Evolutionary conservation across 2,329 filamentous ascomycete species (phyloP).

Genomic region (Aquanectria penicillioides): DNA sequence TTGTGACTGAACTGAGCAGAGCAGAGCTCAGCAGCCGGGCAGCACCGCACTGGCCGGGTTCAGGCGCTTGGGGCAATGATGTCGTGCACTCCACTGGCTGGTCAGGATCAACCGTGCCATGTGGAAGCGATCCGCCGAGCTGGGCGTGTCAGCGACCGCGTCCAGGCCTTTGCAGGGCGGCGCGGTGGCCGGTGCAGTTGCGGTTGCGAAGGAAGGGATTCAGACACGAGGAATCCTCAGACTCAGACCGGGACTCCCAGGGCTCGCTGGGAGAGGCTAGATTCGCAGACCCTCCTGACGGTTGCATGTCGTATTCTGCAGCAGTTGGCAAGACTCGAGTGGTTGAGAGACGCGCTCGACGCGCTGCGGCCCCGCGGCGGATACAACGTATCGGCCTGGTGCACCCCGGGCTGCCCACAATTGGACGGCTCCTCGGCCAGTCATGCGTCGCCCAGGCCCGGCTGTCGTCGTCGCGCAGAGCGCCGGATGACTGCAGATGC

Average conservation of each 20-base stretch:
- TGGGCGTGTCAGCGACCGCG: conserved; percentile 31
- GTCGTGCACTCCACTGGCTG: conserved; percentile 29
- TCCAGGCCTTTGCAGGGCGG: conserved; percentile 13
- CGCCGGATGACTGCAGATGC: conserved; percentile 22
- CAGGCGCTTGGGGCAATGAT: conserved; percentile 38
- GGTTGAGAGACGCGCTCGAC: conserved; percentile 38
- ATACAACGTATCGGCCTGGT: conserved; percentile 26
- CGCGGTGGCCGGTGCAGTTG: conserved; percentile 1
- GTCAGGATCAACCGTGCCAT: conserved; percentile 28
- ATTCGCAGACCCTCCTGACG: conserved; percentile 24
- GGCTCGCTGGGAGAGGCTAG: conserved; percentile 4
- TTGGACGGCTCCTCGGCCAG: conserved; percentile 31
- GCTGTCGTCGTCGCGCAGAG: conserved; percentile 21
- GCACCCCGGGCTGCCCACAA: conserved; percentile 25
- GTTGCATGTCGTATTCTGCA: conserved; percentile 35
- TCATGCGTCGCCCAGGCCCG: conserved; percentile 29
- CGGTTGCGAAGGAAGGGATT: conserved; percentile 21
- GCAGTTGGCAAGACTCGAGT: conserved; percentile 28
- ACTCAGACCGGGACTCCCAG: background rate
- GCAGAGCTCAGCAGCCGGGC: conserved; percentile 16
- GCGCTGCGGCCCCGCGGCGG: conserved; percentile 33
- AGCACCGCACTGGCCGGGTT: too few species aligned
- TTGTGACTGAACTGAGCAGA: conserved; percentile 17
- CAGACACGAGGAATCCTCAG: background rate
- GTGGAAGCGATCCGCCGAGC: conserved; percentile 31